Evolutionary conservation across 176 grass and related monocot species (phyloP).

Genomic region (Puya raimondii): DNA sequence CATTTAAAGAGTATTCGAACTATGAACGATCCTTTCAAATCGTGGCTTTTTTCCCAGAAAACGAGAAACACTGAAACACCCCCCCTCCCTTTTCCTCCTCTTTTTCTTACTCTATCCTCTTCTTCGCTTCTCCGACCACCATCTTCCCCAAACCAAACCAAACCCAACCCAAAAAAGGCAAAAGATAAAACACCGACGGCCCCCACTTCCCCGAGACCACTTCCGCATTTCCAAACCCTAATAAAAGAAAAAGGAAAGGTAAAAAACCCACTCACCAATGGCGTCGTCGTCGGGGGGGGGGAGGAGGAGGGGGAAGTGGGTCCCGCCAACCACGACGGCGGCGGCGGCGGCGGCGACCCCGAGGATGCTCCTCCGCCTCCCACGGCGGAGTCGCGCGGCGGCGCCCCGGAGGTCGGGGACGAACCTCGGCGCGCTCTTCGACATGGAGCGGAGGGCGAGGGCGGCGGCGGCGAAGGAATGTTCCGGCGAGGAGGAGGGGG

Average conservation of each 20-base stretch:
- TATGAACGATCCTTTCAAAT: conserved; percentile 56
- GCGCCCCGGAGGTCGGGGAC: not conserved
- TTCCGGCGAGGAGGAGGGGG: conserved; percentile 6
- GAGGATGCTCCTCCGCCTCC: conserved; percentile 42
- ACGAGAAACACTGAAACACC: conserved; percentile 26
- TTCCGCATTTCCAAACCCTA: conserved; percentile 8
- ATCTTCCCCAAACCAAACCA: conserved; percentile 24
- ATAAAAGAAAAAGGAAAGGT: too few species aligned
- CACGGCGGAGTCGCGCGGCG: conserved; percentile 23
- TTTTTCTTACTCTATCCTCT: conserved; percentile 15
- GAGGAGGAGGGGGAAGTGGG: conserved; percentile 34
- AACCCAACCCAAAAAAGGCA: conserved; percentile 24
- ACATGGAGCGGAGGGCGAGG: conserved; percentile 46
- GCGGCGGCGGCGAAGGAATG: conserved; percentile 24
- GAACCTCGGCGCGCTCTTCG: conserved; percentile 56
- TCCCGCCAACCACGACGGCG: conserved; percentile 19
- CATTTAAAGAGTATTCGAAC: conserved; percentile 22
- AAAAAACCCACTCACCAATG: not conserved
- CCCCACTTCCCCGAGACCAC: not conserved
- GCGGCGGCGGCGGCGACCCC: conserved; percentile 25
- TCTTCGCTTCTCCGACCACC: conserved; percentile 36
- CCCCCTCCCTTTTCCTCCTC: conserved; percentile 23
- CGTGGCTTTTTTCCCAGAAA: conserved; percentile 48
- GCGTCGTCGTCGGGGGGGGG: conserved; percentile 29
- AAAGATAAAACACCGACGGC: conserved; percentile 5